Percentiles rank a stretch among this genome's conserved stretches.
Conservation (phyloP, 1,284 basidiomycete species). For the Golubevia sp. region DNA sequence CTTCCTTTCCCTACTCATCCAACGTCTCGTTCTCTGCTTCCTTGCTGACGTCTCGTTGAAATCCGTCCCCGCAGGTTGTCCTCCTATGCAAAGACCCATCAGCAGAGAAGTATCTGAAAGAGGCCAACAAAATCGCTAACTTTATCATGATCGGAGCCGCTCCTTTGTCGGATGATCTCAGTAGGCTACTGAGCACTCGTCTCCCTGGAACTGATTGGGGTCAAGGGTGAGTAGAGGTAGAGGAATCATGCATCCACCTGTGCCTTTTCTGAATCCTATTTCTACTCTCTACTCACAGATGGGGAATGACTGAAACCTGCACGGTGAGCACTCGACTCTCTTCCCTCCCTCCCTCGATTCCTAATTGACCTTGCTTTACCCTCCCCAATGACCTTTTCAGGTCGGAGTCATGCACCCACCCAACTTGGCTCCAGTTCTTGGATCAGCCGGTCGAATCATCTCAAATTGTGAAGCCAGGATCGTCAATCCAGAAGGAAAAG, state of each 20-base stretch:
- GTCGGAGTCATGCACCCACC: neutral
- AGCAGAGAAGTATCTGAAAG: conserved; percentile 16
- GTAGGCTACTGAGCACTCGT: conserved; percentile 23
- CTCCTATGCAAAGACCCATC: conserved; percentile 18
- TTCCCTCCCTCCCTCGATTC: no score
- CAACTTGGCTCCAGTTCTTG: neutral
- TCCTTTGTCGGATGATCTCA: conserved; percentile 37
- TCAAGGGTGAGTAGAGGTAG: conserved; percentile 32
- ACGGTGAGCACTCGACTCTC: conserved; percentile 19
- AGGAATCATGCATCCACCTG: neutral
- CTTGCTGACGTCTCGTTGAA: no score
- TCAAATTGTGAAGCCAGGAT: conserved; percentile 40
- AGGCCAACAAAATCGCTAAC: conserved; percentile 20
- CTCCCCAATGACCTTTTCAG: no score
- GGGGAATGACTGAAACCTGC: conserved; percentile 18
- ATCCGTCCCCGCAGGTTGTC: conserved; percentile 9
- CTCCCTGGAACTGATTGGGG: conserved; percentile 41
- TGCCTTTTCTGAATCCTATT: neutral
- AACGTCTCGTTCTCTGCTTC: no score
- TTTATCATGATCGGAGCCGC: conserved; percentile 49
- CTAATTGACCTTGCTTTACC: no score
- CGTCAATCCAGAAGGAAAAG: conserved; percentile 40
- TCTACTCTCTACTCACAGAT: neutral
- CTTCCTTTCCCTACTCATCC: neutral
- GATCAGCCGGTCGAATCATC: conserved; percentile 14